A percentile compares a stretch with the other conserved stretches of the same genome.
Conservation (phyloP, 768 basidiomycete genomes). For the Tylopilus intermedius region DNA sequence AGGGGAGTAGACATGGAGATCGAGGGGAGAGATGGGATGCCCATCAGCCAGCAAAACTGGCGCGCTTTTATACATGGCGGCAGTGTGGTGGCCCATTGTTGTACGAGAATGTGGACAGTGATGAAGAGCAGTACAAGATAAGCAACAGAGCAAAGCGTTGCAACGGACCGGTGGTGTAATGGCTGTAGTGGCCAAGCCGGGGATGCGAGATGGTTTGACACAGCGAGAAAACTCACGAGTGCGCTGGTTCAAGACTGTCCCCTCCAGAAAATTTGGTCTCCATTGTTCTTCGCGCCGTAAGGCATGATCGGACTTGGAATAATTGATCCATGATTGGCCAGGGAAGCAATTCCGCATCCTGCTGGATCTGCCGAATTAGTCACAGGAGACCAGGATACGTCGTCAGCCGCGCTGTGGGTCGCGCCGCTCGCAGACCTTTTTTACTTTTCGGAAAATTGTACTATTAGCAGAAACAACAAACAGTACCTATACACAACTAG, state of each 20-base stretch:
- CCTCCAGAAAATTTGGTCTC: slow-evolving; percentile 94
- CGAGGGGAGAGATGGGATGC: not conserved
- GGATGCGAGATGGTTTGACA: slow-evolving; percentile 66
- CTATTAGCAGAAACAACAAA: slow-evolving; percentile 26
- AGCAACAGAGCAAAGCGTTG: not conserved
- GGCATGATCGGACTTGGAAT: slow-evolving; percentile 68
- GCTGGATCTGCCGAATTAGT: slow-evolving; percentile 87
- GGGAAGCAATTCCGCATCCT: slow-evolving; percentile 93
- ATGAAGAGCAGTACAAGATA: not conserved
- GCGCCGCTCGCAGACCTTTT: slow-evolving; percentile 74
- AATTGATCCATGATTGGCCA: slow-evolving; percentile 80
- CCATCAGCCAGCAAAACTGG: not conserved
- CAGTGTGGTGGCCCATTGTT: slow-evolving; percentile 3
- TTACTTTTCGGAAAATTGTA: not conserved
- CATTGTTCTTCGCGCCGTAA: slow-evolving; percentile 62
- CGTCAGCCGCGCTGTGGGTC: slow-evolving; percentile 81
- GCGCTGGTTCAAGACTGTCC: slow-evolving; percentile 93
- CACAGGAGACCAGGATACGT: slow-evolving; percentile 83
- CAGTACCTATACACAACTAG: slow-evolving; percentile 24
- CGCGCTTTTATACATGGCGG: slow-evolving; percentile 9
- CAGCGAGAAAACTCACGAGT: slow-evolving; percentile 60
- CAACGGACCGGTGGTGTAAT: slow-evolving; percentile 46
- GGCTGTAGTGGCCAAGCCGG: slow-evolving; percentile 80
- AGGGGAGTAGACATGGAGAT: not conserved
- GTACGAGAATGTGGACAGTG: not conserved